Conservation (phyloP, 1,284 basidiomycete genomes). For the Amylostereum areolatum region DNA sequence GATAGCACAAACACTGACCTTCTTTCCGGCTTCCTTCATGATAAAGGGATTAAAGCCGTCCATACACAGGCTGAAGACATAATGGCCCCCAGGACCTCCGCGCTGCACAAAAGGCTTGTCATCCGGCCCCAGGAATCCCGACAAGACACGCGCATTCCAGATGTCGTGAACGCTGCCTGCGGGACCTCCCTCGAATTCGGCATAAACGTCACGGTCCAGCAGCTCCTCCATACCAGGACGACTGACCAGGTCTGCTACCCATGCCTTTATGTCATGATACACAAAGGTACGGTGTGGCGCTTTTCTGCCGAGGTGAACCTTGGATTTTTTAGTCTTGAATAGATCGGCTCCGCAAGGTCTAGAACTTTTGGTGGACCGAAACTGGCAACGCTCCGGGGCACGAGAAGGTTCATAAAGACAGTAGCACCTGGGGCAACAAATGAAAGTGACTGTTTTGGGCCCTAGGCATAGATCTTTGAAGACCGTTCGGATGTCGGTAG, state of each 20-base stretch:
- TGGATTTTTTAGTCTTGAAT: too few relatives aligned
- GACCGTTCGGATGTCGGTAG: too few relatives aligned
- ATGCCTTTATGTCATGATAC: conserved; percentile 7
- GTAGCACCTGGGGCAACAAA: conserved; percentile 6
- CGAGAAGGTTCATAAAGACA: background rate
- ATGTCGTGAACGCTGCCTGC: conserved; percentile 4
- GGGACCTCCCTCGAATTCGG: background rate
- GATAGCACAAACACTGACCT: conserved; percentile 2
- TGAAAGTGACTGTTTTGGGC: conserved; percentile 3
- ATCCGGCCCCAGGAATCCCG: conserved; percentile 2
- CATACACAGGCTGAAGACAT: conserved; percentile 7
- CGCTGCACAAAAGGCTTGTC: background rate
- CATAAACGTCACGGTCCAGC: too few relatives aligned
- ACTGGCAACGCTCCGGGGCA: background rate
- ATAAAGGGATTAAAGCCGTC: conserved; percentile 12
- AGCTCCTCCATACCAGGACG: conserved; percentile 10
- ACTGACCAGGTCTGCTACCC: conserved; percentile 6
- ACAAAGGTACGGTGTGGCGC: background rate
- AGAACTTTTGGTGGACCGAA: background rate
- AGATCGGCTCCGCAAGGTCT: too few relatives aligned
- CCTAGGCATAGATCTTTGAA: too few relatives aligned
- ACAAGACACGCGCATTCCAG: conserved; percentile 6
- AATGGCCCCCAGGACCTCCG: conserved; percentile 1
- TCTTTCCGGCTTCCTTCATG: conserved; percentile 9
- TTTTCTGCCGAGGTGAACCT: too few relatives aligned